Conservation (phyloP, 208 protist genomes). For the Balamuthia mandrillaris region DNA sequence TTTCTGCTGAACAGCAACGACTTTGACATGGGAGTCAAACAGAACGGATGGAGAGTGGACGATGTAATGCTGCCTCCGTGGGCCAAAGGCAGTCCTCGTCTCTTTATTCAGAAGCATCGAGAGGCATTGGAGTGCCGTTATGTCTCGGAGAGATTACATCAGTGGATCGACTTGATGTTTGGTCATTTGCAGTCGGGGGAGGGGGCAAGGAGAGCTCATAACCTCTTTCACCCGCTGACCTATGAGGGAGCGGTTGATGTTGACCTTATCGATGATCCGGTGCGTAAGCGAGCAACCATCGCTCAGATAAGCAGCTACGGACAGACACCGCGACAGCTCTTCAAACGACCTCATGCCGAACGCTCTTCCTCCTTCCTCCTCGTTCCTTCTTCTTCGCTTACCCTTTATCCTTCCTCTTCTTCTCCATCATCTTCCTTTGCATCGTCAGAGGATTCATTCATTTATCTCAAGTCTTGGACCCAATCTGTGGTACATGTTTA, state of each 20-base stretch:
- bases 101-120: slow-evolving; percentile 62
- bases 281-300: slow-evolving; percentile 76
- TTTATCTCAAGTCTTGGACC: too few relatives aligned
- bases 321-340: slow-evolving; percentile 94
- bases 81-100: slow-evolving; percentile 45
- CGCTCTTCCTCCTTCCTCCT: too few relatives aligned
- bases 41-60: slow-evolving; percentile 50
- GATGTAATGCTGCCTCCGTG: slow-evolving; percentile 69
- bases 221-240: slow-evolving; percentile 93
- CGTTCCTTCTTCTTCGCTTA: too few relatives aligned
- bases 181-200: slow-evolving; percentile 88
- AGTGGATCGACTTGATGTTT: slow-evolving; percentile 97
- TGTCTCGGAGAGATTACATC: slow-evolving; percentile 83
- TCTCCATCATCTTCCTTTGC: too few relatives aligned
- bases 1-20: slow-evolving; percentile 65
- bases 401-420: too few relatives aligned
- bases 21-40: slow-evolving; percentile 64
- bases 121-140: slow-evolving; percentile 84
- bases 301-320: slow-evolving; percentile 92
- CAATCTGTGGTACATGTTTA: not conserved
- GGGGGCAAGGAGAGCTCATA: slow-evolving; percentile 83
- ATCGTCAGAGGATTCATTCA: too few relatives aligned
- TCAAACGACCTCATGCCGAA: slow-evolving; percentile 82
- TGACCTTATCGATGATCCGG: slow-evolving; percentile 59
- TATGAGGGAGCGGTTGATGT: slow-evolving; percentile 86